phyloP scores from a whole-genome alignment of 2,329 filamentous ascomycete genomes.

The Neopestalotiopsis clavispora region DNA sequence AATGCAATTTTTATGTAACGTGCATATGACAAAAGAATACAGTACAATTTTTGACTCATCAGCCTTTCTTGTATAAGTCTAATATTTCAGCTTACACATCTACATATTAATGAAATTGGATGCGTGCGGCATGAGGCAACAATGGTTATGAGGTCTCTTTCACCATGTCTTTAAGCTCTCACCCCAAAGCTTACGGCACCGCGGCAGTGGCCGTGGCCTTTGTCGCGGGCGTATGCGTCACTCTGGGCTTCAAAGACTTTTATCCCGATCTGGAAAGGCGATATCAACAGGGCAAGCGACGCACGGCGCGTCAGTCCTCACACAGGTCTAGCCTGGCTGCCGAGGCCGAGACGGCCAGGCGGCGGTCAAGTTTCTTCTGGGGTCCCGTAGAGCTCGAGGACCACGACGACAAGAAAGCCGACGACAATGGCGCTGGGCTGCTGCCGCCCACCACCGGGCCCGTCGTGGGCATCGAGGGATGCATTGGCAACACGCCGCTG shows the following conservation, averaged over 20 bases:
- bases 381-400: constrained; percentile 61
- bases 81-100: neutral
- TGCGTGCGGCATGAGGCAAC: neutral
- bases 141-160: neutral
- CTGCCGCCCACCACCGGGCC: constrained; percentile 45
- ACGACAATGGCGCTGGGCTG: constrained; percentile 20
- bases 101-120: neutral
- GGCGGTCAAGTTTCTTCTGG: constrained; percentile 52
- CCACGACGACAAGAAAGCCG: constrained; percentile 45
- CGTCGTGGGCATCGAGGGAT: constrained; percentile 82
- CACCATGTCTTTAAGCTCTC: constrained; percentile 63
- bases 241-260: constrained; percentile 78
- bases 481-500: constrained; percentile 92
- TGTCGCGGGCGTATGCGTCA: constrained; percentile 75
- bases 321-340: constrained; percentile 18
- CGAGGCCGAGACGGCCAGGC: constrained; percentile 26
- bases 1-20: constrained; percentile 3
- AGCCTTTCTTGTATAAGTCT: neutral
- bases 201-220: constrained; percentile 76
- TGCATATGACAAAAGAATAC: neutral
- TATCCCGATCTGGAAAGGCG: constrained; percentile 75
- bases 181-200: constrained; percentile 66
- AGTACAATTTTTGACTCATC: neutral
- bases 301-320: constrained; percentile 27
- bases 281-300: constrained; percentile 55